Evolutionary conservation across 2,329 filamentous ascomycete species (phyloP).

Genomic region (Talaromyces amestolkiae): DNA sequence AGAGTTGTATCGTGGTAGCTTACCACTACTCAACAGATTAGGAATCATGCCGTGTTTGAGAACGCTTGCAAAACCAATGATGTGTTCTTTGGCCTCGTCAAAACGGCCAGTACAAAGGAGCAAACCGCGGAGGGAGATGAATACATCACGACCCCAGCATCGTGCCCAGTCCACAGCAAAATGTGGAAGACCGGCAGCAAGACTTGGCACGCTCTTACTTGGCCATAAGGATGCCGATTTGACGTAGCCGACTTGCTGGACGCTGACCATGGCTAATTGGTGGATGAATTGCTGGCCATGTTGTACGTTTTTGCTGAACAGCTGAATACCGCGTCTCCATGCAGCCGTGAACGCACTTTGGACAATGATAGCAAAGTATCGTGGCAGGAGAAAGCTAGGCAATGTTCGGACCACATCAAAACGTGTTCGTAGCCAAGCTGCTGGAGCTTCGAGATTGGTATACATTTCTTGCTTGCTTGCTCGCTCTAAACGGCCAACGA

Average conservation of each 20-base stretch:
- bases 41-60: constrained; percentile 98
- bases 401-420: constrained; percentile 83
- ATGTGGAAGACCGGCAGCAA: constrained; percentile 90
- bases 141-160: constrained; percentile 96
- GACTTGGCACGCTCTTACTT: constrained; percentile 74
- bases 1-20: constrained; percentile 87
- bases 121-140: constrained; percentile 91
- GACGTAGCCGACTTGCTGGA: constrained; percentile 85
- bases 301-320: constrained; percentile 74
- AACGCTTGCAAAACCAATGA: constrained; percentile 89
- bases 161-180: constrained; percentile 92
- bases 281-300: constrained; percentile 86
- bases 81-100: constrained; percentile 87
- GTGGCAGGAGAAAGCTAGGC: constrained; percentile 83
- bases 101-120: constrained; percentile 86
- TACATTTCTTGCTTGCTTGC: constrained; percentile 64
- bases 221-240: constrained; percentile 91
- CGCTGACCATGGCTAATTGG: constrained; percentile 82
- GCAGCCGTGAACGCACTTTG: constrained; percentile 85
- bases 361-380: constrained; percentile 88
- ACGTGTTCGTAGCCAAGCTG: constrained; percentile 75
- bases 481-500: constrained; percentile 71
- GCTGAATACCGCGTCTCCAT: constrained; percentile 70
- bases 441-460: constrained; percentile 61
- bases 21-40: constrained; percentile 83